Evolutionary conservation across 2,329 filamentous ascomycete species (phyloP).

Genomic region (Monilinia fructicola): DNA sequence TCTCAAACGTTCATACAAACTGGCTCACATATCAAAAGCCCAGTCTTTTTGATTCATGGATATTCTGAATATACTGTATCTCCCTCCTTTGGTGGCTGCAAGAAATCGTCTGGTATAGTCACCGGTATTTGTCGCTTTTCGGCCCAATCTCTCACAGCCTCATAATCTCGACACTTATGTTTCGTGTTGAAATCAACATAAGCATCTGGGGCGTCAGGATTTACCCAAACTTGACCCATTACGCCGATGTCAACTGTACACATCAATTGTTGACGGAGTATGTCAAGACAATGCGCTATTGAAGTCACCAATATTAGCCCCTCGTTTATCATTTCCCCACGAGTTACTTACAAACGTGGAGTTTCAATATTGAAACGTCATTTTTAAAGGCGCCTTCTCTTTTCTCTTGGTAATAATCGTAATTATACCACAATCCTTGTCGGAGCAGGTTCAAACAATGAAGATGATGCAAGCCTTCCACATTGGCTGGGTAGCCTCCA

Average conservation of each 20-base stretch:
- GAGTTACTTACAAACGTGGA: conserved; percentile 43
- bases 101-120: conserved; percentile 33
- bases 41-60: neutral
- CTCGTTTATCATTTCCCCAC: neutral
- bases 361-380: conserved; percentile 48
- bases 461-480: conserved; percentile 15
- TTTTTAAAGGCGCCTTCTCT: conserved; percentile 51
- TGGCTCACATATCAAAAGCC: neutral
- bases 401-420: conserved; percentile 49
- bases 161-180: conserved; percentile 54
- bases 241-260: conserved; percentile 53
- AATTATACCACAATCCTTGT: conserved; percentile 52
- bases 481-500: conserved; percentile 1
- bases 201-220: conserved; percentile 41
- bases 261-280: conserved; percentile 55
- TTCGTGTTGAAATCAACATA: conserved; percentile 56
- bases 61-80: conserved; percentile 27
- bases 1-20: neutral
- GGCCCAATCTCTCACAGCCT: conserved; percentile 51
- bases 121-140: conserved; percentile 46
- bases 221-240: conserved; percentile 54
- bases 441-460: conserved; percentile 48
- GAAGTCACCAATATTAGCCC: neutral
- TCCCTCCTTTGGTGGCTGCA: conserved; percentile 30
- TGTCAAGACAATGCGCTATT: conserved; percentile 53